Evolutionary conservation across 768 basidiomycete species (phyloP), one percentile per base, ranked within the genome.

Genomic region (Trametes gibbosa): DNA sequence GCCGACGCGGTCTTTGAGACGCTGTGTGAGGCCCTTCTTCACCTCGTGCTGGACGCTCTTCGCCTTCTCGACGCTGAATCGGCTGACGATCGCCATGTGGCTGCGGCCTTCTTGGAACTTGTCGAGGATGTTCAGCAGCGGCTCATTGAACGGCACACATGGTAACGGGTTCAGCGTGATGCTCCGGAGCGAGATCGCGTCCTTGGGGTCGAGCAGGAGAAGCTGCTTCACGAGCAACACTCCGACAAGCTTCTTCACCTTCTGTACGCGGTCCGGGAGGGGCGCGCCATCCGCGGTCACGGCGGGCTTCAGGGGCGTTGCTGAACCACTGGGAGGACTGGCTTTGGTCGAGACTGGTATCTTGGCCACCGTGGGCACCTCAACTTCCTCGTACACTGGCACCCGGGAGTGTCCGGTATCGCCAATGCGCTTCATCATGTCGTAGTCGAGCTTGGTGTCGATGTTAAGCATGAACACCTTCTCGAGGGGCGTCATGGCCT

Each of bases 21-120:
- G 84, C 61, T 87, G 85, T 1, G 88, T 87, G 21, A 92, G 75
- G 12, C 87, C 85, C 50, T 83, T 81, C 68, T 90, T 92, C 35
- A 89, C 89, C 3, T 84, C 86, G 58, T 88, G 80, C 79, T 90
- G 91, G 50, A 91, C 84, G 40, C 85, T 85, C 34, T 81, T 79
- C 21, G 87, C 87, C 79, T 85, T 87, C 58, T 87, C 84, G 13
- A 79, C 79, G 52, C 85, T 88, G 64, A 89, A 84, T 45, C 90
- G 84, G 61, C 85, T 86, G 53, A 93, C 89, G 63, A 93, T 87
- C 24, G 92, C 92, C 83, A 95, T 92, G 70, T 94, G 92, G 49
- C 86, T 89, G 25, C 89, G 79, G 6, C 90, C 91, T 67, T 91
- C 89, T 69, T 93, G 90, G 71, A 94, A 94, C 61, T 80, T 86